These are phyloP conservation scores for Dryadomyces quercivorus DNA, from an alignment of 2,329 filamentous ascomycete genomes.

Conservation along the genomic window DNA sequence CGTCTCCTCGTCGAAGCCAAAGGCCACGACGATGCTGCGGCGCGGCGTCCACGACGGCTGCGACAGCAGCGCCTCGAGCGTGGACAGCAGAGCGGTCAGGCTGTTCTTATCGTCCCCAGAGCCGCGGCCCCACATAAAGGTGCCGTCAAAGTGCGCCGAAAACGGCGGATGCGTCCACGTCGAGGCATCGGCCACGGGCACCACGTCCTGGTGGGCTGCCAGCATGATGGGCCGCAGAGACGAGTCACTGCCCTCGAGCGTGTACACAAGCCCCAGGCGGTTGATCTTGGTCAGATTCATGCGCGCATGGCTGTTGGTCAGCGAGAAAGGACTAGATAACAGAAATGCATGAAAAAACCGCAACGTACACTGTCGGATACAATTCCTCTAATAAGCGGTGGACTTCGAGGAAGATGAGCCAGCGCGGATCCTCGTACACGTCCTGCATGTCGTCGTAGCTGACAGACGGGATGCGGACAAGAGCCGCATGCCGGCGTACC, in stretches of 20 bases:
- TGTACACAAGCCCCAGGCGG: conserved; percentile 45
- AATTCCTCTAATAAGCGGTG: conserved; percentile 33
- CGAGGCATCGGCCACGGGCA: conserved; percentile 40
- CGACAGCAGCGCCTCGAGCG: conserved; percentile 44
- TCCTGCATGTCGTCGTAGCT: conserved; percentile 31
- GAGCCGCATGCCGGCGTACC: conserved; percentile 17
- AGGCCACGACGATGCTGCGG: conserved; percentile 44
- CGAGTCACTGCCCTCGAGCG: conserved; percentile 38
- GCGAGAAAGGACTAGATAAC: not conserved
- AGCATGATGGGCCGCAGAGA: conserved; percentile 41
- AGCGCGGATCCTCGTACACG: conserved; percentile 43
- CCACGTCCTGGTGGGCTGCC: conserved; percentile 52
- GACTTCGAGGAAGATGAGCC: conserved; percentile 45
- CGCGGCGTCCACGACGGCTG: conserved; percentile 36
- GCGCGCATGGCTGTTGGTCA: conserved; percentile 1
- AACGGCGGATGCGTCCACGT: conserved; percentile 49
- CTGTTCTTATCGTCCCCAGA: conserved; percentile 48
- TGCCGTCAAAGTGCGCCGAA: conserved; percentile 41
- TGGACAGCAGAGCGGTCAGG: conserved; percentile 42
- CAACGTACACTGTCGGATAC: conserved; percentile 31
- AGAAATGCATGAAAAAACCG: not conserved
- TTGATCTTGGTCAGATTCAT: conserved; percentile 42
- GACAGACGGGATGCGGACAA: conserved; percentile 21
- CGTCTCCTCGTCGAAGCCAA: conserved; percentile 54
- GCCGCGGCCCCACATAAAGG: conserved; percentile 49